Evolutionary conservation across 129 eudicot species (phyloP).

Genomic region (Centrapalus pauciflorus): DNA sequence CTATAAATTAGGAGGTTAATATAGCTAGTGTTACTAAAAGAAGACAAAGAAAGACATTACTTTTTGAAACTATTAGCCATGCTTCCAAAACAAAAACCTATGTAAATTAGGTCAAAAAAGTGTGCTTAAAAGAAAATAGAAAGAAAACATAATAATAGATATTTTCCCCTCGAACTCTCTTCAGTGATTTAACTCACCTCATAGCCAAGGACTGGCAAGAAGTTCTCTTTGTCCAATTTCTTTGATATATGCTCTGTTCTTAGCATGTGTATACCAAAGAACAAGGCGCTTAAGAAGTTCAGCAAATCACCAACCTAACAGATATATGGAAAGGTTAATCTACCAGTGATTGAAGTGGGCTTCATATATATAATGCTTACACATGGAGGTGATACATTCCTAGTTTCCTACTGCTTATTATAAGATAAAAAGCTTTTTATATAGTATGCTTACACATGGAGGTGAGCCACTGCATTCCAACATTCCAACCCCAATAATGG

Average conservation of each 20-base stretch:
- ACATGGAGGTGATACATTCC: conserved; percentile 26
- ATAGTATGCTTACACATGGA: conserved; percentile 56
- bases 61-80: neutral
- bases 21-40: conserved; percentile 4
- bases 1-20: conserved; percentile 25
- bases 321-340: neutral
- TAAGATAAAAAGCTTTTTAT: too few species aligned
- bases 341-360: neutral
- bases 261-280: conserved; percentile 88
- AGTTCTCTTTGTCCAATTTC: conserved; percentile 51
- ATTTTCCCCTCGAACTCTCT: neutral
- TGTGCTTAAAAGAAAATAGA: neutral
- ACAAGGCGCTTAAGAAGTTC: conserved; percentile 74
- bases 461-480: conserved; percentile 95
- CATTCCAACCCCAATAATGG: conserved; percentile 72
- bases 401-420: conserved; percentile 17
- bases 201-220: conserved; percentile 78
- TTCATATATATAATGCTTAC: conserved; percentile 17
- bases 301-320: conserved; percentile 75
- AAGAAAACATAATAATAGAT: neutral
- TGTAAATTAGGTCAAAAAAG: neutral
- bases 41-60: neutral
- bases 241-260: conserved; percentile 79
- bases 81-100: neutral
- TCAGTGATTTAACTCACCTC: conserved; percentile 47